Evolutionary conservation across 2,329 filamentous ascomycete species (phyloP).

Genomic region (Gyromitra esculenta): DNA sequence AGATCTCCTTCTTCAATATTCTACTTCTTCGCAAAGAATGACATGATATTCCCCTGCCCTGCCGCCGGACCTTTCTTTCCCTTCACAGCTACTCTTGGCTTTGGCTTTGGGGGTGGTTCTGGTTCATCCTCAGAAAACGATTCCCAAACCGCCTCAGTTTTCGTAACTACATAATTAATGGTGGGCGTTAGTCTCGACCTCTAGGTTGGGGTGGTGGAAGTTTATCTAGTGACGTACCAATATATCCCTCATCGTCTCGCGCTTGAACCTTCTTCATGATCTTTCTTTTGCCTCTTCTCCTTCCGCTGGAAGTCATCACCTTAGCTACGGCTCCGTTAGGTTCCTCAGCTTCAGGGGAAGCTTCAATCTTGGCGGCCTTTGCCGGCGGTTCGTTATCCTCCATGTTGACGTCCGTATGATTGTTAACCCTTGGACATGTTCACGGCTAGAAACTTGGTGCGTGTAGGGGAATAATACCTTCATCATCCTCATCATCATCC

Average conservation of each 20-base stretch:
- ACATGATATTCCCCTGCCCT: constrained; percentile 85
- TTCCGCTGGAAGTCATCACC: constrained; percentile 69
- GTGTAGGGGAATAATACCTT: constrained; percentile 22
- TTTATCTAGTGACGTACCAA: constrained; percentile 69
- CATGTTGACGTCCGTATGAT: constrained; percentile 53
- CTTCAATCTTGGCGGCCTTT: constrained; percentile 62
- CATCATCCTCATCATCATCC: constrained; percentile 48
- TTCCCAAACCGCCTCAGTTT: constrained; percentile 86
- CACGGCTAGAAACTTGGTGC: background rate
- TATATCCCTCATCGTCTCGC: constrained; percentile 88
- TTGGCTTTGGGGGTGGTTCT: constrained; percentile 67
- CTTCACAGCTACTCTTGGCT: constrained; percentile 61
- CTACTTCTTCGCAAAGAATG: constrained; percentile 86
- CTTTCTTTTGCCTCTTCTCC: constrained; percentile 78
- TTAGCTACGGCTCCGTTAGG: constrained; percentile 61
- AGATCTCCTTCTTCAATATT: background rate
- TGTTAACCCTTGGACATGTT: constrained; percentile 3
- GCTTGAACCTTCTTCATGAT: constrained; percentile 88
- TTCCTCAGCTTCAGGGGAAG: constrained; percentile 61
- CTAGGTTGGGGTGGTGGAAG: background rate
- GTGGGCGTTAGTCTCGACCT: constrained; percentile 38
- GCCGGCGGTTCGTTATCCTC: constrained; percentile 50
- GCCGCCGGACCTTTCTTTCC: constrained; percentile 67
- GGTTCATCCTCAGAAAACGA: constrained; percentile 92
- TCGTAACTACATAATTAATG: constrained; percentile 71